Evolutionary conservation across 73 alveolate species (phyloP).

Genomic region (Effrenium voratum): DNA sequence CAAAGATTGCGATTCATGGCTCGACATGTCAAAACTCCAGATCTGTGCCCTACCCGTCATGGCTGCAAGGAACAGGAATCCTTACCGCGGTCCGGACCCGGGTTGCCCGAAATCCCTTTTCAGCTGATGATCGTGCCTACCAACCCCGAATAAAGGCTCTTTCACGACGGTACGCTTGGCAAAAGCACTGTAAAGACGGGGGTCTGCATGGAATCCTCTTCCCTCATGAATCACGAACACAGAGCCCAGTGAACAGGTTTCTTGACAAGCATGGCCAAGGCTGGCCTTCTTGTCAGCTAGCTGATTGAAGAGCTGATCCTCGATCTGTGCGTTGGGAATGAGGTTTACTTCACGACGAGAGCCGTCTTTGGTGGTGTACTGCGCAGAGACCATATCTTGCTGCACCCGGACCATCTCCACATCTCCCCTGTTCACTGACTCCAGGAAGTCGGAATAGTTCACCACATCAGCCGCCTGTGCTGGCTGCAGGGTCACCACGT

Average conservation of each 20-base stretch:
- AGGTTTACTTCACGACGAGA: conserved; percentile 72
- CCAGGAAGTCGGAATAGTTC: conserved; percentile 76
- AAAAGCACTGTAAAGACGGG: no score
- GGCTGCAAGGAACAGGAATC: no score
- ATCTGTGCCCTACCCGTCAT: no score
- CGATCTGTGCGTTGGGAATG: conserved; percentile 76
- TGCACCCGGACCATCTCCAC: conserved; percentile 93
- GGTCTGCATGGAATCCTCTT: no score
- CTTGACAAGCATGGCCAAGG: not conserved
- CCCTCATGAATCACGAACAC: no score
- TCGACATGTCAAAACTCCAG: no score
- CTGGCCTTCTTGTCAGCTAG: conserved; percentile 59
- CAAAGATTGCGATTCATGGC: no score
- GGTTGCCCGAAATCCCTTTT: no score
- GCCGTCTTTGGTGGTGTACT: conserved; percentile 92
- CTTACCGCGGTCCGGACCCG: no score
- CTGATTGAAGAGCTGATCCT: conserved; percentile 69
- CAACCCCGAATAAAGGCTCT: no score
- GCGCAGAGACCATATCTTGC: conserved; percentile 86
- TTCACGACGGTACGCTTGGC: no score
- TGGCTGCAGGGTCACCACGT: conserved; percentile 46
- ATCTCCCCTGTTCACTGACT: conserved; percentile 70
- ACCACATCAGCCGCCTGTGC: conserved; percentile 77
- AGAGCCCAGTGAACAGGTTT: not conserved
- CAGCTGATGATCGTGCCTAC: no score